A percentile compares a stretch with the other conserved stretches of the same genome.
Evolutionary conservation across 176 grass and related monocot species (phyloP).

Genomic region (Aechmea fasciata): DNA sequence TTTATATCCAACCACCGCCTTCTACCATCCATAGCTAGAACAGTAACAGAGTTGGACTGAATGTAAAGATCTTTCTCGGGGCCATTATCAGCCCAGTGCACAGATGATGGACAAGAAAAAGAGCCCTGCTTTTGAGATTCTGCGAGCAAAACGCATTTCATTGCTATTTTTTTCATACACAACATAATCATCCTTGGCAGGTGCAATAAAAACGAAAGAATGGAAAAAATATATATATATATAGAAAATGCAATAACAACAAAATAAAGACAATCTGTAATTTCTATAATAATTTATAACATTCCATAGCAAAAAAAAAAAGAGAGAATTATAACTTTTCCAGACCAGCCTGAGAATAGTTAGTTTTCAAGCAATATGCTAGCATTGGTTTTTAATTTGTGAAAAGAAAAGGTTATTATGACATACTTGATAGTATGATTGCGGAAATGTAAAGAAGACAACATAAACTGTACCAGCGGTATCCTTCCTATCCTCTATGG

Average conservation of each 20-base stretch:
- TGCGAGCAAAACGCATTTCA: constrained; percentile 26
- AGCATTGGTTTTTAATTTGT: not conserved
- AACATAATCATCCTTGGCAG: too few species aligned
- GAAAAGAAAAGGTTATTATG: too few species aligned
- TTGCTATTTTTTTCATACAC: too few species aligned
- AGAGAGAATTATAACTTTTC: not conserved
- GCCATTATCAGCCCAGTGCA: constrained; percentile 66
- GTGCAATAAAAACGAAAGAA: too few species aligned
- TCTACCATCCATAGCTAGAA: constrained; percentile 95
- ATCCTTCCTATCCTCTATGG: constrained; percentile 19
- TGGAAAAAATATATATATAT: too few species aligned
- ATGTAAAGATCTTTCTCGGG: constrained; percentile 95
- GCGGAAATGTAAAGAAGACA: constrained; percentile 6
- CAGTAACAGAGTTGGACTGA: constrained; percentile 62
- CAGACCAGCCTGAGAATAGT: not conserved
- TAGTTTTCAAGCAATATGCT: not conserved
- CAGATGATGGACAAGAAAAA: constrained; percentile 61
- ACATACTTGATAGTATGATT: too few species aligned
- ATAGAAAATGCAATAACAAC: too few species aligned
- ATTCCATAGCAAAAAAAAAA: not conserved
- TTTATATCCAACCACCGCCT: constrained; percentile 95
- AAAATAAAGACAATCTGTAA: too few species aligned
- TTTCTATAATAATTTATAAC: not conserved
- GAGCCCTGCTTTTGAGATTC: constrained; percentile 40
- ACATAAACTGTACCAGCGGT: constrained; percentile 33